Evolutionary conservation across 176 grass and related monocot species (phyloP).

Genomic region (Saccharum spontaneum): DNA sequence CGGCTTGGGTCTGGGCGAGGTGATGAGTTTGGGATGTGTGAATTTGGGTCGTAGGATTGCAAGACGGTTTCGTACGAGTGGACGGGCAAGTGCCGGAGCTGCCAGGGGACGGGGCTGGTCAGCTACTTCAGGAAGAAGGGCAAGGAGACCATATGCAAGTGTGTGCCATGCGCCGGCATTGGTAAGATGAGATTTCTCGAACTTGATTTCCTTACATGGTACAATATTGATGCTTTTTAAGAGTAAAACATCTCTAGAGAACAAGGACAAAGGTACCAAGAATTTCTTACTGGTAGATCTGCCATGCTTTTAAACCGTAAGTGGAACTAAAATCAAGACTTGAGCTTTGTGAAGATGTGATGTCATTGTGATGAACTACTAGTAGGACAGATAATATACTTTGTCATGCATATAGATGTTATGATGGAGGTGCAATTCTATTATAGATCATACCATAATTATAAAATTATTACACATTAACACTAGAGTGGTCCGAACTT

Average conservation of each 20-base stretch:
- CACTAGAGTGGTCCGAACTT: neutral
- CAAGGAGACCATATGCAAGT: conserved; percentile 92
- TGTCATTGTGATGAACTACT: neutral
- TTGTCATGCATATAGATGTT: neutral
- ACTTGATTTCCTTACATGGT: conserved; percentile 3
- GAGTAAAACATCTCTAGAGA: neutral
- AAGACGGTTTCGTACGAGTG: conserved; percentile 84
- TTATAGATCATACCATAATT: neutral
- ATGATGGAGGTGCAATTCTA: neutral
- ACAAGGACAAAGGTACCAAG: neutral
- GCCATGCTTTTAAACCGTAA: neutral
- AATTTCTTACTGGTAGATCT: neutral
- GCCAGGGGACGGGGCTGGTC: conserved; percentile 88
- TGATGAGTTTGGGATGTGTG: neutral
- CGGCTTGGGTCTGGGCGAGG: neutral
- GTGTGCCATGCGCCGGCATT: conserved; percentile 83
- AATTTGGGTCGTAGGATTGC: conserved; percentile 64
- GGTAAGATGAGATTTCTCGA: conserved; percentile 48
- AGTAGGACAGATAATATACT: neutral
- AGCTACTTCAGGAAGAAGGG: conserved; percentile 92
- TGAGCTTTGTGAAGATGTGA: neutral
- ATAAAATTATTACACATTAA: neutral
- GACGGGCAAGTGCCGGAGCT: conserved; percentile 95
- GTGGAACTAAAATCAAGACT: neutral
- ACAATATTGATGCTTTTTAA: neutral